Base-by-base conservation (phyloP, 1,139 yeast species). In the Blastobotrys arbuscula region DNA sequence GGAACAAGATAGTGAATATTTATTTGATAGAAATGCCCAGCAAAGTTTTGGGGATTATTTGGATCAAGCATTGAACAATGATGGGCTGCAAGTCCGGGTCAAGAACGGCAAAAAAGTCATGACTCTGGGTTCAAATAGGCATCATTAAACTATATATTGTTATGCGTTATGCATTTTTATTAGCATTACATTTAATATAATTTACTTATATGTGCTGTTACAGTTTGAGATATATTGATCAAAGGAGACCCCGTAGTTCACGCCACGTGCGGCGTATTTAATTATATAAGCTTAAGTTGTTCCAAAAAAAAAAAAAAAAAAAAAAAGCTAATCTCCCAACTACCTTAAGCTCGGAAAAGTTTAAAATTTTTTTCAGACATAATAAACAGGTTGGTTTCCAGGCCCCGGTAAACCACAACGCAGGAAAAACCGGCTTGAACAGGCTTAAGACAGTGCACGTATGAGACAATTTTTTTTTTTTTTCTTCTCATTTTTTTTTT, bases 1-100 rank as follows among this genome's bases (percentile, higher is more conserved):
- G 10, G 31, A 5, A 5, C n/a, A 28, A 28, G 31, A 28, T 28
- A 12, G n/a, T 5, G 31, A 28, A 18, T 36, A 36, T 36, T 18
- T 36, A 36, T 36, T 20, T 36, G 23, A 36, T 36, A 15, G 39
- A 18, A 18, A 21, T 36, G 12, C n/a, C n/a, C 26, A 21, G n/a
- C 39, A 36, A 24, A 36, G 15, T n/a, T 36, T 36, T 36, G 39
- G 39, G 2, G 39, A 36, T n/a, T 36, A 36, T 18, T 24, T 36
- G 5, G 26, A 21, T 12, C 31, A 28, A 28, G 31, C 12, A 28
- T 28, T 28, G 13, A 4, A 28, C 10, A n/a, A 9, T 5, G 31
- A 9, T 5, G 38, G 18, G 20, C 13, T 34, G 18, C 36, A 33
- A 33, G 20, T 16, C 2, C 9, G 38, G 18, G 13, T 15, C 9